A percentile compares a stretch with the other conserved stretches of the same genome.
Evolutionary conservation across 192 early-diverging fungal genomes (phyloP).

Genomic region (Entomortierella parvispora): DNA sequence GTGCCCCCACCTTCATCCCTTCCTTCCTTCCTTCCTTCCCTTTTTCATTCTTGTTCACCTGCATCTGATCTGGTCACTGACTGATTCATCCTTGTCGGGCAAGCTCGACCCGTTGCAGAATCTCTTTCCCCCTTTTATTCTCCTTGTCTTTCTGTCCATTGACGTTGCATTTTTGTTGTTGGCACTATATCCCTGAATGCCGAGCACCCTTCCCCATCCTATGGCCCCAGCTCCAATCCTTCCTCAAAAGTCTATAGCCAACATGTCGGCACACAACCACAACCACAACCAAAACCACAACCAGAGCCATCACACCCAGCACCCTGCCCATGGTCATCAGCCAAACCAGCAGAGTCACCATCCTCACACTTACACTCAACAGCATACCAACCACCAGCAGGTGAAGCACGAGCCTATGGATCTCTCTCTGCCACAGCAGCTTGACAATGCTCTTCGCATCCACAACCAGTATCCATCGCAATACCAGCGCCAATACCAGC

Average conservation of each 20-base stretch:
- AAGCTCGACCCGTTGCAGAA: not conserved
- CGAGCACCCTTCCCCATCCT: constrained; percentile 23
- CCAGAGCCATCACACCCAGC: too few species aligned
- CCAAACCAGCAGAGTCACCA: not conserved
- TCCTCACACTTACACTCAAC: not conserved
- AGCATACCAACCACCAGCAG: constrained; percentile 5
- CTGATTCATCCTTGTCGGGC: too few species aligned
- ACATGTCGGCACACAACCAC: not conserved
- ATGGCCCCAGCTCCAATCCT: constrained; percentile 23
- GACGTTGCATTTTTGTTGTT: not conserved
- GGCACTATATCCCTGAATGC: too few species aligned
- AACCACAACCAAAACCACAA: too few species aligned
- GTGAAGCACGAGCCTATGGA: not conserved
- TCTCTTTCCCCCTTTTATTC: constrained; percentile 5
- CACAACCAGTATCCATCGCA: not conserved
- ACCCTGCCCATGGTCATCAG: too few species aligned
- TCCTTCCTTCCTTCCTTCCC: too few species aligned
- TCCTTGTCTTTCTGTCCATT: too few species aligned
- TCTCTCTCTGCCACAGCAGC: not conserved
- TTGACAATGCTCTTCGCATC: not conserved
- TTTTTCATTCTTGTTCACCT: too few species aligned
- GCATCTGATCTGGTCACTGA: too few species aligned
- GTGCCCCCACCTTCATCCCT: too few species aligned
- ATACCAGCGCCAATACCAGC: not conserved
- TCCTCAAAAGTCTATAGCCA: not conserved